Evolutionary conservation across 1,139 yeast genomes (phyloP).

Genomic region (Yamadazyma sp.): DNA sequence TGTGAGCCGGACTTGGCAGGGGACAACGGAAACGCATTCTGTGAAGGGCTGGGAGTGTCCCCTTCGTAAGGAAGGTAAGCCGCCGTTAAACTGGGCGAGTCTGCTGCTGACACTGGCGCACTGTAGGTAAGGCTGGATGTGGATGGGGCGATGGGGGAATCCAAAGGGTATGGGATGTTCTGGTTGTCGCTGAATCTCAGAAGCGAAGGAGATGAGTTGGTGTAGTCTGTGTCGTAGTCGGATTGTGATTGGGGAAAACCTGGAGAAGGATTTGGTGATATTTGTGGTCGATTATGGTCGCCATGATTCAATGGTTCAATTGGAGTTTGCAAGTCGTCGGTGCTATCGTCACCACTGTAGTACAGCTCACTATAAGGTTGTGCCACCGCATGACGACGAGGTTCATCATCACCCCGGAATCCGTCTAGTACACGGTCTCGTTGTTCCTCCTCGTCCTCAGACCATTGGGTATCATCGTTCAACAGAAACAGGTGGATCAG

Average conservation of each 20-base stretch:
- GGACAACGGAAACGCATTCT: slow-evolving; percentile 1
- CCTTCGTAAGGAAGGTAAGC: background rate
- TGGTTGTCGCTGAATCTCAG: slow-evolving; percentile 2
- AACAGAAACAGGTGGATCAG: slow-evolving; percentile 5
- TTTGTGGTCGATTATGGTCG: background rate
- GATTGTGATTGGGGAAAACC: slow-evolving; percentile 3
- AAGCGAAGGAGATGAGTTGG: slow-evolving; percentile 13
- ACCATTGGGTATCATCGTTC: background rate
- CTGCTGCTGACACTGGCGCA: slow-evolving; percentile 2
- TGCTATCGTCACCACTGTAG: background rate
- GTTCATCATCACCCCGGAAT: background rate
- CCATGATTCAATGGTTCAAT: background rate
- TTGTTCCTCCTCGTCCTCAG: background rate
- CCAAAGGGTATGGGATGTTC: slow-evolving; percentile 20
- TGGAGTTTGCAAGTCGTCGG: background rate
- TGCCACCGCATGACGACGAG: background rate
- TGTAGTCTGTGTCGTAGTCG: slow-evolving; percentile 12
- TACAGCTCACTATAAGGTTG: too few species aligned
- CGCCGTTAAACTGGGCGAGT: slow-evolving; percentile 2
- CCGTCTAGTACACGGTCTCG: background rate
- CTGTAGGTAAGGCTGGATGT: slow-evolving; percentile 11
- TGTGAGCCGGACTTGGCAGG: slow-evolving; percentile 11
- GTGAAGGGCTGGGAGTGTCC: background rate
- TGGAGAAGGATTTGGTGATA: background rate
- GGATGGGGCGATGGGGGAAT: slow-evolving; percentile 20